These are phyloP conservation scores for Cymbidium sinense DNA, from an alignment of 106 monocot genomes.

Conservation along the genomic window DNA sequence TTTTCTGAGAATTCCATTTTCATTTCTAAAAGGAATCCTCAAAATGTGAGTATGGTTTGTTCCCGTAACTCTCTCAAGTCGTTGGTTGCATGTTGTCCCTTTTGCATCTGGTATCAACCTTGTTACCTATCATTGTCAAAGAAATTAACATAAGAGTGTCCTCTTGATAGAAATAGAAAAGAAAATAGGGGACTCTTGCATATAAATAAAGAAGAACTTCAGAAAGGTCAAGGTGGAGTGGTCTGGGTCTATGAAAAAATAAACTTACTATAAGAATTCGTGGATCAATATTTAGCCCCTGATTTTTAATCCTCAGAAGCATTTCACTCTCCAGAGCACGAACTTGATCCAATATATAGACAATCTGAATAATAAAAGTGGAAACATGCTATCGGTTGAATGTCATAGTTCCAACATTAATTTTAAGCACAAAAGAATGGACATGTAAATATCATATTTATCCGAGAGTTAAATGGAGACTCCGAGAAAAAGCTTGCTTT, in stretches of 20 bases:
- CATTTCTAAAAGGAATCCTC: constrained; percentile 76
- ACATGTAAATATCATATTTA: background rate
- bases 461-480: background rate
- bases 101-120: constrained; percentile 90
- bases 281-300: constrained; percentile 72
- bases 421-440: background rate
- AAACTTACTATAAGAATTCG: constrained; percentile 77
- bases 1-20: constrained; percentile 75
- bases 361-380: constrained; percentile 31
- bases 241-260: background rate
- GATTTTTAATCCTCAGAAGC: constrained; percentile 72
- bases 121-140: constrained; percentile 47
- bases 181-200: background rate
- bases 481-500: background rate
- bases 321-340: constrained; percentile 83
- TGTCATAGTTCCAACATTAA: background rate
- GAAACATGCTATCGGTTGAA: background rate
- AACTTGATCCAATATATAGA: constrained; percentile 97
- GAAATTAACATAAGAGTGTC: background rate
- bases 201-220: background rate
- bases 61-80: constrained; percentile 82
- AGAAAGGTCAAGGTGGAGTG: background rate
- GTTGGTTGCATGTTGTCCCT: constrained; percentile 91
- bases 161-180: background rate
- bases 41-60: constrained; percentile 73